phyloP scores from a whole-genome alignment of 2,329 filamentous ascomycete species.

The Alternaria brassicicola region DNA sequence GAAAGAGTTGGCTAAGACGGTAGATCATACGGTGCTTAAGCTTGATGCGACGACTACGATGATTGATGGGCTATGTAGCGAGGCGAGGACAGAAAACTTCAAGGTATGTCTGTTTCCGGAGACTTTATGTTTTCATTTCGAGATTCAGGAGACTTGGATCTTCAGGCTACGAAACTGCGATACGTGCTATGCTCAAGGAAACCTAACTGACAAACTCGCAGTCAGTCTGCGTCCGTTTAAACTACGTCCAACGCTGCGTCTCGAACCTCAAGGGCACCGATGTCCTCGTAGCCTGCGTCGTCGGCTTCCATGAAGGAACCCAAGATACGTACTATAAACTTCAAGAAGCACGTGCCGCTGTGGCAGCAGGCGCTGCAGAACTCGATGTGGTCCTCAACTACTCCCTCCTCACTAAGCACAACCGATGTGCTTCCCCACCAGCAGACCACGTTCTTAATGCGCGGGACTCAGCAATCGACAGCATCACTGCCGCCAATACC shows the following conservation, averaged over 20 bases:
- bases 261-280: constrained; percentile 55
- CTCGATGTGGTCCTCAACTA: constrained; percentile 67
- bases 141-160: neutral
- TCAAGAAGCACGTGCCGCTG: constrained; percentile 57
- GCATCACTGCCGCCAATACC: constrained; percentile 44
- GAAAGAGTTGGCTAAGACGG: constrained; percentile 44
- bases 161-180: neutral
- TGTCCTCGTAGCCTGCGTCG: constrained; percentile 62
- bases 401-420: constrained; percentile 50
- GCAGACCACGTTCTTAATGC: constrained; percentile 12
- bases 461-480: constrained; percentile 41
- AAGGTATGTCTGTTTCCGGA: constrained; percentile 42
- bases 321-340: constrained; percentile 58
- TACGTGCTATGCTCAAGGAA: neutral
- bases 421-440: constrained; percentile 16
- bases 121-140: neutral
- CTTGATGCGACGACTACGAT: constrained; percentile 55
- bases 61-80: constrained; percentile 61
- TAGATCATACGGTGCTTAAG: constrained; percentile 60
- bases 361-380: constrained; percentile 60
- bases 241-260: constrained; percentile 59
- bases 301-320: constrained; percentile 66
- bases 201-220: constrained; percentile 22
- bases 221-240: constrained; percentile 64
- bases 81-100: constrained; percentile 58